Percentiles rank a stretch among this genome's conserved stretches.
Conservation (phyloP, 345 rosid species). For the Syzygium aromaticum region DNA sequence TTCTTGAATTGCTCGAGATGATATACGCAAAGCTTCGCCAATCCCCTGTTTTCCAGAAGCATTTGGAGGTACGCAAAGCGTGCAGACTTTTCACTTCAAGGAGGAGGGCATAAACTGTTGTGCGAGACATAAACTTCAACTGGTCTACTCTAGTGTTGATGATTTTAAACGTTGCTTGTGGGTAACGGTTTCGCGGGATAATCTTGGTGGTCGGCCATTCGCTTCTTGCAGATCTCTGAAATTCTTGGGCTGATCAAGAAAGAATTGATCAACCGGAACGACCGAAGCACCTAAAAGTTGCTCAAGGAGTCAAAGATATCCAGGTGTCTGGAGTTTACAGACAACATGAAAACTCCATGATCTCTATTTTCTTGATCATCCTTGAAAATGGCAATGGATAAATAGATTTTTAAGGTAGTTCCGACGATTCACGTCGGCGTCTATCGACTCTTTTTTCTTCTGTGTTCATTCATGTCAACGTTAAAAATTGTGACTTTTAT, state of each 20-base stretch:
- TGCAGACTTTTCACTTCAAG: not conserved
- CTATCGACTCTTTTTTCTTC: not conserved
- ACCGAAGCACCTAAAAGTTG: not conserved
- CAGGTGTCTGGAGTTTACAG: not conserved
- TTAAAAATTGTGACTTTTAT: not conserved
- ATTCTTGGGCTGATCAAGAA: conserved; percentile 43
- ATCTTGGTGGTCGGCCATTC: not conserved
- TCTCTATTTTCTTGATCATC: not conserved
- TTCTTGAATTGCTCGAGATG: conserved; percentile 37
- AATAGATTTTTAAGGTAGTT: not conserved
- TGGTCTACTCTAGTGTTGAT: not conserved
- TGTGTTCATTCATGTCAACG: not conserved
- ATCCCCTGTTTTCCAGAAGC: not conserved
- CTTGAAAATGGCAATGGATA: not conserved
- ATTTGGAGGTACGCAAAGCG: conserved; percentile 27
- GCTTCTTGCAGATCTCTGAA: conserved; percentile 34
- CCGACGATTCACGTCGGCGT: not conserved
- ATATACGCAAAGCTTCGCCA: conserved; percentile 29
- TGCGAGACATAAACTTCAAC: not conserved
- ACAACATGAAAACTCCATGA: not conserved
- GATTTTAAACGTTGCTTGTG: not conserved
- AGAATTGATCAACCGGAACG: conserved; percentile 14
- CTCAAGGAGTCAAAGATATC: not conserved
- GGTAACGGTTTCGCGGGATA: not conserved
- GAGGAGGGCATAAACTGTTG: not conserved